phyloP scores from a whole-genome alignment of 2,329 filamentous ascomycete genomes.

The Apiospora rasikravindrae region DNA sequence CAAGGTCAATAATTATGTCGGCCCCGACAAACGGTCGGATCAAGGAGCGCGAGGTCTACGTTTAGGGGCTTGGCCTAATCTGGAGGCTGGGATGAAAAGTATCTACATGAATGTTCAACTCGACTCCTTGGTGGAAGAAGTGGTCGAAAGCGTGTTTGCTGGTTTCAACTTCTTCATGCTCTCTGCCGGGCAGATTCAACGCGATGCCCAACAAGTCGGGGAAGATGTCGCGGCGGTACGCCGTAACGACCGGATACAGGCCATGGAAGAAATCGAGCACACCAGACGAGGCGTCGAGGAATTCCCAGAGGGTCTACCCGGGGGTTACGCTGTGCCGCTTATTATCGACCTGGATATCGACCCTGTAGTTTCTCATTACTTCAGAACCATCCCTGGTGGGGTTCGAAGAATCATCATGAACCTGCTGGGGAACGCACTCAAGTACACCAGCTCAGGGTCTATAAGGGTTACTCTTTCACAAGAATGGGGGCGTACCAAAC shows the following conservation, averaged over 20 bases:
- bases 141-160: constrained; percentile 52
- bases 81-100: constrained; percentile 11
- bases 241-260: not conserved
- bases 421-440: constrained; percentile 64
- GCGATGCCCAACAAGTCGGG: not conserved
- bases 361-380: constrained; percentile 53
- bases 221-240: not conserved
- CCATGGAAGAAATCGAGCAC: constrained; percentile 12
- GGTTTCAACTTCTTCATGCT: constrained; percentile 38
- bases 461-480: constrained; percentile 31
- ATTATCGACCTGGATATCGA: constrained; percentile 52
- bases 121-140: constrained; percentile 50
- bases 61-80: not conserved
- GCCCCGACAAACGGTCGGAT: constrained; percentile 24
- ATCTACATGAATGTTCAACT: constrained; percentile 32
- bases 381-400: constrained; percentile 58
- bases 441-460: constrained; percentile 53
- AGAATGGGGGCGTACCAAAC: constrained; percentile 14
- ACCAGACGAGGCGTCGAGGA: not conserved
- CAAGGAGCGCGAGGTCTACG: constrained; percentile 20
- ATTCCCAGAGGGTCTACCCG: not conserved
- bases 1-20: constrained; percentile 53
- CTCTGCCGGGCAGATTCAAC: not conserved
- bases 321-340: constrained; percentile 37
- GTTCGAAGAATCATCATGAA: constrained; percentile 64